Percentiles rank a stretch among this genome's conserved stretches.
These are phyloP conservation scores for Aspergillus brasiliensis DNA, from an alignment of 2,329 filamentous ascomycete genomes.

Conservation along the genomic window DNA sequence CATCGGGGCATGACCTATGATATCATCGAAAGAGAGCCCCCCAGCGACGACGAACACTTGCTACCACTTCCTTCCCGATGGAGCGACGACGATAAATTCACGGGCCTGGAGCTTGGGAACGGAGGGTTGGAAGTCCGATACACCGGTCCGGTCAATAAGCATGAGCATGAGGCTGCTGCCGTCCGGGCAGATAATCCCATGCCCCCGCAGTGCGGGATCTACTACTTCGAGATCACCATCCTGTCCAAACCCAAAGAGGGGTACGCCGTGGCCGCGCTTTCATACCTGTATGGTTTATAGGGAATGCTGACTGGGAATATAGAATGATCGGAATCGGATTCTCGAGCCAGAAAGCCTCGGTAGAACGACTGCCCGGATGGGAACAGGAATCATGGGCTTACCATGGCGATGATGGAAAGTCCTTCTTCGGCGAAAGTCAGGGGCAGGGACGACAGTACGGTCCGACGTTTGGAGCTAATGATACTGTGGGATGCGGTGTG, in stretches of 20 bases:
- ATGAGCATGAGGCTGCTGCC: slow-evolving; percentile 75
- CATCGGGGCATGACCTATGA: slow-evolving; percentile 82
- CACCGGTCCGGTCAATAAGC: slow-evolving; percentile 57
- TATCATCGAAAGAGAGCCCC: slow-evolving; percentile 73
- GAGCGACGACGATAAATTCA: slow-evolving; percentile 76
- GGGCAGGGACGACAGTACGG: slow-evolving; percentile 60
- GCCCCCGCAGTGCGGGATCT: slow-evolving; percentile 86
- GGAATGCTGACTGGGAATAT: slow-evolving; percentile 13
- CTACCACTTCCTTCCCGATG: slow-evolving; percentile 77
- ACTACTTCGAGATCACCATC: slow-evolving; percentile 82
- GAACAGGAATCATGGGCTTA: slow-evolving; percentile 68
- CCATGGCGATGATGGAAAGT: slow-evolving; percentile 66
- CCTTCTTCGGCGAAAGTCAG: slow-evolving; percentile 61
- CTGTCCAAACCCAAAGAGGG: slow-evolving; percentile 68
- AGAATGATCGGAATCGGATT: slow-evolving; percentile 60
- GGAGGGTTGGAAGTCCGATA: slow-evolving; percentile 74
- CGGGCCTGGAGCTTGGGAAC: slow-evolving; percentile 70
- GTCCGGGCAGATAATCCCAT: slow-evolving; percentile 84
- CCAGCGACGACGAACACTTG: slow-evolving; percentile 61
- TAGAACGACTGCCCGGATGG: slow-evolving; percentile 66
- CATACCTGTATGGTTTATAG: not conserved
- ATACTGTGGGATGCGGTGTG: slow-evolving; percentile 66
- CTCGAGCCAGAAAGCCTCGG: slow-evolving; percentile 59
- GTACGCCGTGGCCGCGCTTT: slow-evolving; percentile 43
- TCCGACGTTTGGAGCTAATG: slow-evolving; percentile 59